These are phyloP conservation scores for Tulasnella sp. DNA, from an alignment of 768 basidiomycete genomes.

Conservation along the genomic window DNA sequence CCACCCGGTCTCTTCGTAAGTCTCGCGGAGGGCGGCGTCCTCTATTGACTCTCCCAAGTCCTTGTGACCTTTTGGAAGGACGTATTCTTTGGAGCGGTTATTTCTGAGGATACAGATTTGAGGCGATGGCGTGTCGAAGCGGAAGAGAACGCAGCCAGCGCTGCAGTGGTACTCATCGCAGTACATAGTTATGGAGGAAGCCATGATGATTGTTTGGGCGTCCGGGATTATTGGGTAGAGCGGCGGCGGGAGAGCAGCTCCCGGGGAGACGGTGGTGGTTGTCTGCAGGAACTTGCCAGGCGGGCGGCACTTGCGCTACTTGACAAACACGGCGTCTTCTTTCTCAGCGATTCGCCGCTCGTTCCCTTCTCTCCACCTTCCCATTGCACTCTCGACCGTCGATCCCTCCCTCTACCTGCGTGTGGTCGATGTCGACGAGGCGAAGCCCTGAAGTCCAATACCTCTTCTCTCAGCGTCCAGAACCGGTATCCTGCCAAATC, in stretches of 20 bases:
- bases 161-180: constrained; percentile 8
- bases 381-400: neutral
- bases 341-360: neutral
- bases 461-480: neutral
- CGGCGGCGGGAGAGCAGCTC: neutral
- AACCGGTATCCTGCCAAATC: constrained; percentile 35
- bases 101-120: constrained; percentile 25
- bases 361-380: neutral
- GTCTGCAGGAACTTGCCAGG: neutral
- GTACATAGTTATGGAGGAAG: constrained; percentile 4
- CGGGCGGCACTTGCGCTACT: neutral
- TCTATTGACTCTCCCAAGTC: constrained; percentile 43
- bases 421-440: neutral
- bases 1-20: constrained; percentile 56
- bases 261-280: neutral
- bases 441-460: constrained; percentile 2
- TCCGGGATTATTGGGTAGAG: neutral
- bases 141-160: constrained; percentile 12
- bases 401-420: neutral
- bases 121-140: neutral
- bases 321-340: neutral
- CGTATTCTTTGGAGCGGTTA: constrained; percentile 23
- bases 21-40: constrained; percentile 44
- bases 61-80: constrained; percentile 44
- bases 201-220: neutral